Evolutionary conservation across 345 rosid genomes (phyloP), one percentile per base, ranked within the genome.

Genomic region (Nasturtium officinale): DNA sequence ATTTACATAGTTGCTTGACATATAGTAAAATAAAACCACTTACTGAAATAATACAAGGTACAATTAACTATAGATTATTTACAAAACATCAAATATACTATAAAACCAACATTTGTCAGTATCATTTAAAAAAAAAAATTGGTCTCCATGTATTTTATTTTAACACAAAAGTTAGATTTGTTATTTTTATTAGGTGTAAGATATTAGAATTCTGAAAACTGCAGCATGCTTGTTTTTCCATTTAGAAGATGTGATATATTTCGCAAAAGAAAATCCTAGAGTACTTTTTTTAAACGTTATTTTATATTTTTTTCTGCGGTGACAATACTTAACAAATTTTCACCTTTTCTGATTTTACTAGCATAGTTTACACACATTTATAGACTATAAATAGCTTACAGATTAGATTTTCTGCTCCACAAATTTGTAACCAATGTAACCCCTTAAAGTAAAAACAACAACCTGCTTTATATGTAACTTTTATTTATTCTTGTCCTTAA

Each of bases 381-480:
- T 13, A 40, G 30, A 67, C 76, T 76, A 70, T 17, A 76, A 63
- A 76, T 76, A 63, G 66, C 20, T 38, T 17, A 3, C 26, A 43
- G 8, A 45, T 32, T 54, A 37, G 65, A 76, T 69, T 62, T 35
- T 69, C 61, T 46, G 75, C 56, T 76, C 71, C 75, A 61, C 12
- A 63, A 35, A 9, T 69, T 69, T 63, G 65, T 69, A 76, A 63
- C 76, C 11, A 63, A 46, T 55, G 71, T 64, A 42, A 57, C 76
- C 17, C 7, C 37, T 46, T 57, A 56, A 64, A 70, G 76, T 56
- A 48, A 77, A 48, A 40, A 56, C 57, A 76, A 35, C 71, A 69
- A 69, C 45, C 58, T 45, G 59, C 12, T 56, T 47, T 62, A 55
- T 46, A 33, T 26, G 32, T 40, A 42, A 51, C 37, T 56, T 37